These are phyloP conservation scores for Lachancea meyersii DNA, from an alignment of 805 yeast genomes.

Conservation along the genomic window DNA sequence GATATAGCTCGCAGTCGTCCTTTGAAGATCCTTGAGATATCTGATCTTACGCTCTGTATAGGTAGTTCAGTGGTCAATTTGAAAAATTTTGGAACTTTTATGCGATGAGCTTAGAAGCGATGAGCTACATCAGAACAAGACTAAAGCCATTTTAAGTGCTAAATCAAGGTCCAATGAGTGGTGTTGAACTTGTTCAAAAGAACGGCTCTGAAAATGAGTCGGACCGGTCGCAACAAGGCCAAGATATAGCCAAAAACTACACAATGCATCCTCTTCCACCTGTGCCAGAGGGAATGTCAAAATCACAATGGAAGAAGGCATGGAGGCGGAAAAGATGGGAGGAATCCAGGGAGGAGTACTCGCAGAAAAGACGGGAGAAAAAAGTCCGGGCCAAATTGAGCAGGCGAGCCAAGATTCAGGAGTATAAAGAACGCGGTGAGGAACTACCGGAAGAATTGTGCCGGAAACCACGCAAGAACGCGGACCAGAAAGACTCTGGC, in stretches of 20 bases:
- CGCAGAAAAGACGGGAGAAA: conserved; percentile 48
- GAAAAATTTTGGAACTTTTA: conserved; percentile 1
- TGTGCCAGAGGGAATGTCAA: conserved; percentile 84
- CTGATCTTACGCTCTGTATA: not conserved
- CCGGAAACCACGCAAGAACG: conserved; percentile 32
- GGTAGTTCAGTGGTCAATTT: not conserved
- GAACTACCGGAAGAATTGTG: conserved; percentile 36
- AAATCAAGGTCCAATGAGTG: not conserved
- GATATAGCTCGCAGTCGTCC: not conserved
- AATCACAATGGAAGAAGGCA: conserved; percentile 73
- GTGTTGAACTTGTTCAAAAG: not conserved
- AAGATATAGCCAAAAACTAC: not conserved
- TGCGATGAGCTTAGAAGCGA: conserved; percentile 1
- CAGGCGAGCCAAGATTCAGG: conserved; percentile 36
- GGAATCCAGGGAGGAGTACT: conserved; percentile 55
- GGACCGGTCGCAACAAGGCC: not conserved
- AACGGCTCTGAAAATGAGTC: not conserved
- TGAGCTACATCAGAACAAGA: not conserved
- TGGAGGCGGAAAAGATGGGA: conserved; percentile 56
- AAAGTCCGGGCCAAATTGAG: conserved; percentile 40
- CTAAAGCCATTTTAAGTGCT: not conserved
- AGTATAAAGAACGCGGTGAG: conserved; percentile 35
- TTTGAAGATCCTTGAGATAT: not conserved
- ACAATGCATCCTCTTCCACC: conserved; percentile 22
- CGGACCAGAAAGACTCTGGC: conserved; percentile 44